These are phyloP conservation scores for Botryotinia narcissicola DNA, from an alignment of 2,329 filamentous ascomycete species.

Conservation along the genomic window DNA sequence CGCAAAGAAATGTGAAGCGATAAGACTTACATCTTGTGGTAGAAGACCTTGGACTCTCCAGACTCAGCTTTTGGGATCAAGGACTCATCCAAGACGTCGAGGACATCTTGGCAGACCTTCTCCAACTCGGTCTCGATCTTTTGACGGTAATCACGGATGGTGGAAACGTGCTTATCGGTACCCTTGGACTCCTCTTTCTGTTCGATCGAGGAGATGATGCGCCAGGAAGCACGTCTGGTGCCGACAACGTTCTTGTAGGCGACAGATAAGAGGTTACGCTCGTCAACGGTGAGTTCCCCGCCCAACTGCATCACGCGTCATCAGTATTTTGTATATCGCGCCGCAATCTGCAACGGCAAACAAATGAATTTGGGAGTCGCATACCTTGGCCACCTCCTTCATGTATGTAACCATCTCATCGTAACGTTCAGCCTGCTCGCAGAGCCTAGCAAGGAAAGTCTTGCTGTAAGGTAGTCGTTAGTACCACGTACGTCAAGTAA, in stretches of 20 bases:
- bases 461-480: constrained; percentile 62
- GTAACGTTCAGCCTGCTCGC: constrained; percentile 99
- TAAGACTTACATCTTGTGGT: constrained; percentile 93
- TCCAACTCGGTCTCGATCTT: constrained; percentile 98
- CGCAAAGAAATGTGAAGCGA: constrained; percentile 22
- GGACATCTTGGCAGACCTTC: constrained; percentile 97
- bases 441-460: constrained; percentile 99
- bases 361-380: constrained; percentile 32
- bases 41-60: constrained; percentile 99
- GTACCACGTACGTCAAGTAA: constrained; percentile 19
- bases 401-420: constrained; percentile 99
- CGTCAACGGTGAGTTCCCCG: constrained; percentile 84
- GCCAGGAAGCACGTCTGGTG: constrained; percentile 96
- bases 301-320: constrained; percentile 48
- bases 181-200: constrained; percentile 99
- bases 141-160: constrained; percentile 95
- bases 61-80: constrained; percentile 94
- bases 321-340: constrained; percentile 28
- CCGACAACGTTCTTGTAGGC: constrained; percentile 99
- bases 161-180: constrained; percentile 87
- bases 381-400: constrained; percentile 98
- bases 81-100: constrained; percentile 88
- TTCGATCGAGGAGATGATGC: constrained; percentile 99
- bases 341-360: constrained; percentile 18
- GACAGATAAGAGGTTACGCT: constrained; percentile 97